Conservation (phyloP, 352 stramenopile genomes). For the Globisporangium mamillatum region DNA sequence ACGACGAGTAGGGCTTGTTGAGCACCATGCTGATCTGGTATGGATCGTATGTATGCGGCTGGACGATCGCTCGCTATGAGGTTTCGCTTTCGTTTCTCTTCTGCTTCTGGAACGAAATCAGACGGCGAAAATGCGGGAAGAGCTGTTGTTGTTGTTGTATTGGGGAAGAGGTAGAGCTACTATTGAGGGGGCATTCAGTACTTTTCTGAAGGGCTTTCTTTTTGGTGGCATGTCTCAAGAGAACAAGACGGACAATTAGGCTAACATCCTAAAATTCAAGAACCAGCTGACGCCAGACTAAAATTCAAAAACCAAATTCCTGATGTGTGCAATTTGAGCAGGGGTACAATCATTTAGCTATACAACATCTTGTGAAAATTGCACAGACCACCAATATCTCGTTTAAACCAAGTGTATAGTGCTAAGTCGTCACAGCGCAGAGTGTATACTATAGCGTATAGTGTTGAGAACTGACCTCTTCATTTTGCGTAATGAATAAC, state of each 20-base stretch:
- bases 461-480: no score
- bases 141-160: neutral
- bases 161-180: neutral
- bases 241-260: neutral
- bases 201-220: neutral
- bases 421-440: no score
- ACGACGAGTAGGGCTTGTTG: conserved; percentile 84
- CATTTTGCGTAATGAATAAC: no score
- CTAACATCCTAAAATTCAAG: neutral
- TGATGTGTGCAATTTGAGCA: neutral
- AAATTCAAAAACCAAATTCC: no score
- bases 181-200: neutral
- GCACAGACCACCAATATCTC: no score
- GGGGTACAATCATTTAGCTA: neutral
- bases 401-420: no score
- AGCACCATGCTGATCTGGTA: conserved; percentile 54
- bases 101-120: neutral
- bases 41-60: no score
- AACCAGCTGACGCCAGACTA: no score
- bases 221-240: neutral
- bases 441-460: no score
- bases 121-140: neutral
- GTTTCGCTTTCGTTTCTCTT: neutral
- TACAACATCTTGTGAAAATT: neutral
- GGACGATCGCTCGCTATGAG: neutral